Conservation (phyloP, 2,329 filamentous ascomycete genomes). For the Trichoderma citrinoviride region DNA sequence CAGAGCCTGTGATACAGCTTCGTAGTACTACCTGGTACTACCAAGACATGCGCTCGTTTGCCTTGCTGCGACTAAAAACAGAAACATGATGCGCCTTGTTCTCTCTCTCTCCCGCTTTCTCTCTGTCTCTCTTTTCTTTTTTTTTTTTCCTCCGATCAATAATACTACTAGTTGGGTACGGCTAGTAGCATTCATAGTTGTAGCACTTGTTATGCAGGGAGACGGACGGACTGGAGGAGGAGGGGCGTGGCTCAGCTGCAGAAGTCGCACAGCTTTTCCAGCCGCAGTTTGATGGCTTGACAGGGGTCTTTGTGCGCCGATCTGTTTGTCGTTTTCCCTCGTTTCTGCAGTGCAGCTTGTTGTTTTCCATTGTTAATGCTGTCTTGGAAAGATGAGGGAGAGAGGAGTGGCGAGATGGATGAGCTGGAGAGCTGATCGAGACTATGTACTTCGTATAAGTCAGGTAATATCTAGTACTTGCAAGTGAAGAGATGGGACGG, state of each 20-base stretch:
- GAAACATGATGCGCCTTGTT: background rate
- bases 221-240: background rate
- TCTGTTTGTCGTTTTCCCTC: background rate
- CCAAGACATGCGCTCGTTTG: too few species aligned
- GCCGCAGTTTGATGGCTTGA: conserved; percentile 10
- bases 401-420: too few species aligned
- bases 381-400: background rate
- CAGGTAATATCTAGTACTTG: too few species aligned
- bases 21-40: too few species aligned
- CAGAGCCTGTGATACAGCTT: too few species aligned
- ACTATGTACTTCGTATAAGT: too few species aligned
- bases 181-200: too few species aligned
- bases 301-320: background rate
- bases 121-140: background rate
- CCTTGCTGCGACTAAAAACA: background rate
- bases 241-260: conserved; percentile 4
- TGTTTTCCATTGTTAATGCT: too few species aligned
- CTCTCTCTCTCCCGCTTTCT: background rate
- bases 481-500: background rate
- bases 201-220: background rate
- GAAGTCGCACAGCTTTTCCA: background rate
- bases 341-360: too few species aligned
- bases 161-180: background rate
- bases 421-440: too few species aligned
- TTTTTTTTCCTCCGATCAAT: background rate